Evolutionary conservation across 2,329 filamentous ascomycete genomes (phyloP), one percentile per base, ranked within the genome.

Genomic region (Colletotrichum spinosum): DNA sequence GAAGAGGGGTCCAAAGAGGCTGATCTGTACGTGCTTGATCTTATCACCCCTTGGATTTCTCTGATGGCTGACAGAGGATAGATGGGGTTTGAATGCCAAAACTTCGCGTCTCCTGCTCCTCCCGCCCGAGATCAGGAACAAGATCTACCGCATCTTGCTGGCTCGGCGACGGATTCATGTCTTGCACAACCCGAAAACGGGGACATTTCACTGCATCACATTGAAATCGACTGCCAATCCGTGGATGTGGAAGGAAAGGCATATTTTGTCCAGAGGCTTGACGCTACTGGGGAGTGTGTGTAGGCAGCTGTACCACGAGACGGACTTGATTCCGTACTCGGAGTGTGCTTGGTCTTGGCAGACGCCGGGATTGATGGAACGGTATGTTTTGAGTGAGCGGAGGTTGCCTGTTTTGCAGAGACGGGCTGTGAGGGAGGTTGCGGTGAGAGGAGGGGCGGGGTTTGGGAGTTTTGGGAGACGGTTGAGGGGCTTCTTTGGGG

Each of bases 291-390:
- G 74, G 3, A 64, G 68, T 4, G 75, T 77, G 17, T 79, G 76
- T 66, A 72, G 77, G 38, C 76, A 78, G 69, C 73, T 79, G 12
- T 76, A 78, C 71, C 69, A 73, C 58, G 77, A 78, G 67, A 78
- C 77, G 13, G 71, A 70, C 2, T 58, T 74, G 37, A 68, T 79
- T 38, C 77, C 77, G 8, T 78, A 75, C 55, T 60, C 68, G 44
- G 71, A 78, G 45, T 76, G 77, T 46, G 69, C 69, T 38, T 78
- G 76, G 77, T 76, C 73, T 1, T 78, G 78, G 55, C 71, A 73
- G 60, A 73, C 63, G 15, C 37, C 65, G 2, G 66, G 67, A 12
- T 59, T 76, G 33, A 77, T 79, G 76, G 77, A 78, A 50, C 69
- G 77, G 8, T 78, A 70, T 44, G 54, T 78, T 13, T 41, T 76